phyloP scores from a whole-genome alignment of 257 asterid species.

The Przewalskia tangutica region DNA sequence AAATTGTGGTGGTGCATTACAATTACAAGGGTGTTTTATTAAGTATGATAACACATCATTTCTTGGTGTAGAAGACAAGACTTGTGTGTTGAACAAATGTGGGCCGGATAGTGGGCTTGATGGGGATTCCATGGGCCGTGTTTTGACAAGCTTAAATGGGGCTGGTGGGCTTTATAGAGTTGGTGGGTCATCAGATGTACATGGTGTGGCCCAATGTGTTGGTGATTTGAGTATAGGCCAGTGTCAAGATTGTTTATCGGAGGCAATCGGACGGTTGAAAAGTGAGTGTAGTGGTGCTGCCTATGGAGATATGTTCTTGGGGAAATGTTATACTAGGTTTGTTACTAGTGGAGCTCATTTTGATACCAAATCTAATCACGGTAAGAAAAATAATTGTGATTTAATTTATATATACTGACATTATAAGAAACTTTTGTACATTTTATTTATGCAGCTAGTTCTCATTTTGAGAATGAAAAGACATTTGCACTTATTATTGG shows the following conservation, averaged over 20 bases:
- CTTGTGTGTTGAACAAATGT: constrained; percentile 69
- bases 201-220: constrained; percentile 89
- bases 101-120: constrained; percentile 61
- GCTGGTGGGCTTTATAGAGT: constrained; percentile 62
- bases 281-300: constrained; percentile 76
- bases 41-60: constrained; percentile 70
- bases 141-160: constrained; percentile 49
- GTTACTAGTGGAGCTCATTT: constrained; percentile 54
- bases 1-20: constrained; percentile 72
- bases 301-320: constrained; percentile 81
- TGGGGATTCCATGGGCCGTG: constrained; percentile 38
- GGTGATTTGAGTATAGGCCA: constrained; percentile 77
- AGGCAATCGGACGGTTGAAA: constrained; percentile 69
- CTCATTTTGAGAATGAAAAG: constrained; percentile 63
- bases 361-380: constrained; percentile 32
- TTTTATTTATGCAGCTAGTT: constrained; percentile 12
- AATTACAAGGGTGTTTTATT: constrained; percentile 75
- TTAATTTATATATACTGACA: neutral
- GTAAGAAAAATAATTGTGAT: constrained; percentile 14
- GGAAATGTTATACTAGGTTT: constrained; percentile 84
- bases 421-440: neutral
- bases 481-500: constrained; percentile 83
- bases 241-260: constrained; percentile 83
- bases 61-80: constrained; percentile 72
- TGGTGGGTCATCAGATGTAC: constrained; percentile 64